Base-by-base conservation (phyloP, 108 stramenopile genomes). In the Poteriospumella lacustris region DNA sequence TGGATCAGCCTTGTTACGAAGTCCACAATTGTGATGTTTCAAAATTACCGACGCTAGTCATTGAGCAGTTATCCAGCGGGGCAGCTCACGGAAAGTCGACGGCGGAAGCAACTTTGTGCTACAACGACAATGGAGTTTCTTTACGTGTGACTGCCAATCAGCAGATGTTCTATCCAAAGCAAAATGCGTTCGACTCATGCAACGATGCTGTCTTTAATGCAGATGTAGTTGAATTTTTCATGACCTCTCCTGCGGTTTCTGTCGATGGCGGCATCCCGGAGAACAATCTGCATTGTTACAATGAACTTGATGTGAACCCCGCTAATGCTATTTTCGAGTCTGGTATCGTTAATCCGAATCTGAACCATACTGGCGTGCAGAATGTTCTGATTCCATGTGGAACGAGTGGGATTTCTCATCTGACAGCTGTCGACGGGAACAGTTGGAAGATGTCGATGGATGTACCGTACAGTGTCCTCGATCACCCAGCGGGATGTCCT, bases 291-390 rank as follows among this genome's bases (percentile, higher is more conserved):
- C 41, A 73, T 73, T 73, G 41, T 38, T 73, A 73, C 42, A 42
- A 36, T 9, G 70, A 73, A 56, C 38, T 73, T 44, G 70, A 73
- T 73, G 36, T 38, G 33, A 29, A 5, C 36, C 70, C 70, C 31
- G 5, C 5, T 38, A 73, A 73, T 42, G 41, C 5, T 24, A 73
- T 73, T 3, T 73, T 42, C 36, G 70, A 73, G 33, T 9, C 12
- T 73, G 70, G 41, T 15, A 73, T 73, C 12, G 26, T 33, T 33
- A 73, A 73, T 73, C 70, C 70, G 31, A 73, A 73, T 24, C 36
- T 73, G 70, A 73, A 73, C 36, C 70, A 56, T 38, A 33, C 70
- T 73, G 70, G 70, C 36, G 47, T 73, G 31, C 3, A 5, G 12
- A 33, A 33, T 42, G 5, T 3, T 52, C n/a, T 29, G 5, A 52